A percentile compares a stretch with the other conserved stretches of the same genome.
Evolutionary conservation across 2,329 filamentous ascomycete genomes (phyloP).

Genomic region (Venturia asperata): DNA sequence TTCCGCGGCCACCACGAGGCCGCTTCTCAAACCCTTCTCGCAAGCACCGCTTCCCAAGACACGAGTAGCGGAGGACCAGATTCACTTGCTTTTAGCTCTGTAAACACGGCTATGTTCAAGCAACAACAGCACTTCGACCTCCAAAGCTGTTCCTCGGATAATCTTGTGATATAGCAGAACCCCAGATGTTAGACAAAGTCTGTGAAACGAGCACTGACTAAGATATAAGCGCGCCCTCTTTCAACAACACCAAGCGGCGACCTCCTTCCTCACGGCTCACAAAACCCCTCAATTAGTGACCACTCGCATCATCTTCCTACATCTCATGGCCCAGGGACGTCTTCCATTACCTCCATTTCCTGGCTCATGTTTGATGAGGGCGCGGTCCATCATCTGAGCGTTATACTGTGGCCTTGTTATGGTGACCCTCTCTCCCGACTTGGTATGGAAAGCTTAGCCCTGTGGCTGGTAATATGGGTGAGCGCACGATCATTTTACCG

Average conservation of each 20-base stretch:
- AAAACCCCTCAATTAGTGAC: no score
- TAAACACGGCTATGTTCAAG: no score
- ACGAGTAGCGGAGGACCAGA: not conserved
- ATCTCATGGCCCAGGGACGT: not conserved
- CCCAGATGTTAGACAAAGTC: not conserved
- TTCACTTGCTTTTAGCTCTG: not conserved
- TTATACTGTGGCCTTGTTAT: not conserved
- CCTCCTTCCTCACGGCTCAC: not conserved
- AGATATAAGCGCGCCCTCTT: not conserved
- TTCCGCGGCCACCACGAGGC: not conserved
- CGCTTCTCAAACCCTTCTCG: not conserved
- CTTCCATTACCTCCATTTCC: not conserved
- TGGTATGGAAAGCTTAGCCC: slow-evolving; percentile 10
- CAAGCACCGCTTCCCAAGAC: not conserved
- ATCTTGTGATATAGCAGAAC: not conserved
- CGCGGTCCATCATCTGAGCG: not conserved
- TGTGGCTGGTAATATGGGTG: slow-evolving; percentile 8
- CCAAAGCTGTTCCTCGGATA: not conserved
- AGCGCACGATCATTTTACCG: no score
- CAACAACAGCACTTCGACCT: no score
- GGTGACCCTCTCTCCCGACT: not conserved
- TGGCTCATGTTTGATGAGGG: not conserved
- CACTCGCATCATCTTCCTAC: not conserved
- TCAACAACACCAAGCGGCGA: not conserved
- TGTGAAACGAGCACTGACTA: not conserved